phyloP scores from a whole-genome alignment of 768 basidiomycete genomes.

The Galerina sulciceps region DNA sequence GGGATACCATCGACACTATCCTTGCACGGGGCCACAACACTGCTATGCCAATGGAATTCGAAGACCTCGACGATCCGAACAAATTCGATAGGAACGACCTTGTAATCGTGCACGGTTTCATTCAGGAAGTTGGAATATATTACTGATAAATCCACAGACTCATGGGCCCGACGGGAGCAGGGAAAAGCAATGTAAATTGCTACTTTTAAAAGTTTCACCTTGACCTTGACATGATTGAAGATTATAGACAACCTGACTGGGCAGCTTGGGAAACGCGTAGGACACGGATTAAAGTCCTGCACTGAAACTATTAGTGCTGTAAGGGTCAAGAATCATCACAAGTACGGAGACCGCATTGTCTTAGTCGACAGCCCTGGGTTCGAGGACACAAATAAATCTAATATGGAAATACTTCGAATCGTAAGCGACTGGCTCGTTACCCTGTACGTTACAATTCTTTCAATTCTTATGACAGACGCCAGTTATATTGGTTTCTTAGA shows the following conservation, averaged over 20 bases:
- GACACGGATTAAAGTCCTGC: background rate
- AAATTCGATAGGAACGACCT: no score
- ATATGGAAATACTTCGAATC: conserved; percentile 9
- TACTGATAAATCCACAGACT: conserved; percentile 3
- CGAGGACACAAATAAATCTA: conserved; percentile 4
- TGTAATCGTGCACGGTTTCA: no score
- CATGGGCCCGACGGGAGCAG: background rate
- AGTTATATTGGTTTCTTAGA: background rate
- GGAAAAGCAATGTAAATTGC: background rate
- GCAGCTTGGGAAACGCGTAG: background rate
- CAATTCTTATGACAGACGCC: no score
- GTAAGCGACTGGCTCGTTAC: conserved; percentile 11
- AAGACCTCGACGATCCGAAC: no score
- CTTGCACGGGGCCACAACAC: no score
- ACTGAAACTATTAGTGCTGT: background rate
- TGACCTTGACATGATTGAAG: background rate
- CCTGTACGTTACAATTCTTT: background rate
- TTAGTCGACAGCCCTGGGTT: conserved; percentile 19
- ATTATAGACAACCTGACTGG: background rate
- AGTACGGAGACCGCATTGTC: conserved; percentile 7
- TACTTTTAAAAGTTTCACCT: background rate
- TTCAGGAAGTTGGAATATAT: background rate
- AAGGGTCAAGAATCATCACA: background rate
- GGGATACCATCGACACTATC: no score
- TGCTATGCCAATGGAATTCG: no score